phyloP scores from a whole-genome alignment of 2,329 filamentous ascomycete species.

The Aurifilum marmelostoma region DNA sequence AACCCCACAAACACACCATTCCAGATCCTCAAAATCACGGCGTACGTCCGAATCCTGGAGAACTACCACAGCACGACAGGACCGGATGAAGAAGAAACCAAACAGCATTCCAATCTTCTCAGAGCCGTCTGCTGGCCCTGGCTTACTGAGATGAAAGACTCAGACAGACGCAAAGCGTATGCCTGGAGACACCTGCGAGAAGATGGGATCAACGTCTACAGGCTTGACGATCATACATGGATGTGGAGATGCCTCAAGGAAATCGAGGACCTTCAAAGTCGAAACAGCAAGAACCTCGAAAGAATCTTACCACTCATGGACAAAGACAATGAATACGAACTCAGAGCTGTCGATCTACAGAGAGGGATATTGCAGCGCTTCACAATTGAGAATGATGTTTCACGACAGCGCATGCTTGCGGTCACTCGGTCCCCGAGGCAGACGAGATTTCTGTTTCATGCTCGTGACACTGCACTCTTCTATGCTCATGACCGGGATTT shows the following conservation, averaged over 20 bases:
- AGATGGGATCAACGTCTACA: constrained; percentile 19
- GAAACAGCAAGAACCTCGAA: background rate
- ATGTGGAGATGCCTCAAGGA: constrained; percentile 28
- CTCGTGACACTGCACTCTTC: constrained; percentile 31
- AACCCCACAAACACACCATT: constrained; percentile 6
- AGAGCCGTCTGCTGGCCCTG: background rate
- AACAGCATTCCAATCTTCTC: background rate
- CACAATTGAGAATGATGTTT: constrained; percentile 26
- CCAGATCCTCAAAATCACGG: constrained; percentile 9
- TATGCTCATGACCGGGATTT: constrained; percentile 14
- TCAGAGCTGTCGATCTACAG: constrained; percentile 12
- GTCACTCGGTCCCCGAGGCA: constrained; percentile 29
- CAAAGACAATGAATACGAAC: background rate
- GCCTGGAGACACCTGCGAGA: constrained; percentile 25
- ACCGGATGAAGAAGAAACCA: background rate
- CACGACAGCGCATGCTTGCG: constrained; percentile 28
- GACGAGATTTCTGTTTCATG: constrained; percentile 30
- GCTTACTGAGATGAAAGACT: background rate
- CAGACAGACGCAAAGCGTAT: background rate
- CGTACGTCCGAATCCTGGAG: background rate
- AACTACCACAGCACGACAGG: background rate
- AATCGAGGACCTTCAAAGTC: constrained; percentile 7
- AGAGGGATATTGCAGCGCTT: constrained; percentile 25
- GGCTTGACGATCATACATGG: constrained; percentile 31
- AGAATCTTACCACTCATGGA: too few relatives aligned